Evolutionary conservation across 257 asterid genomes (phyloP).

Genomic region (Paraleonurus japonicus): DNA sequence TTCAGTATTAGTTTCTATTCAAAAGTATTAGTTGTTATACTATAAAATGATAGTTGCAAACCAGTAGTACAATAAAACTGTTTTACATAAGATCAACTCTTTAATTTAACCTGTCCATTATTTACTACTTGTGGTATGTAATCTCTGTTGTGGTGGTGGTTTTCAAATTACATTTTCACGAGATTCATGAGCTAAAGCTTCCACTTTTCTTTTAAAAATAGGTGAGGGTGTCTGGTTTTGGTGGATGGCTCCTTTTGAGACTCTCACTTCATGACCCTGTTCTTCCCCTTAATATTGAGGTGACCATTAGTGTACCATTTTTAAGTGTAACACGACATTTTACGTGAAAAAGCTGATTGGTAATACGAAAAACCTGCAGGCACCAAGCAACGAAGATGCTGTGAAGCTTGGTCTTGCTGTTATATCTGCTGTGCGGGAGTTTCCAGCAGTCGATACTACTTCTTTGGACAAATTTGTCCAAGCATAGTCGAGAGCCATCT

Average conservation of each 20-base stretch:
- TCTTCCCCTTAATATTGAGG: constrained; percentile 96
- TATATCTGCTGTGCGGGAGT: constrained; percentile 55
- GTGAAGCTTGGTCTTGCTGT: constrained; percentile 72
- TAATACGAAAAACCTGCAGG: constrained; percentile 38
- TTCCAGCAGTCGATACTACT: constrained; percentile 74
- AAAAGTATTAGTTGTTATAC: not conserved
- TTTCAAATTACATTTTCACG: not conserved
- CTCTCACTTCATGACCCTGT: constrained; percentile 99
- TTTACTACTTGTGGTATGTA: not conserved
- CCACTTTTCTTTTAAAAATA: constrained; percentile 30
- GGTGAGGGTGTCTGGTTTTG: constrained; percentile 91
- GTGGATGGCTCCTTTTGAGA: constrained; percentile 99
- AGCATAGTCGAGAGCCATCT: constrained; percentile 22
- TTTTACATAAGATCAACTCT: not conserved
- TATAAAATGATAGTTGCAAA: too few species aligned
- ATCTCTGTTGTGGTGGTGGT: not conserved
- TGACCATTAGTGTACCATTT: constrained; percentile 22
- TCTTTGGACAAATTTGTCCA: constrained; percentile 66
- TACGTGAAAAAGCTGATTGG: constrained; percentile 7
- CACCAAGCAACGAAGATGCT: constrained; percentile 73
- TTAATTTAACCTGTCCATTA: not conserved
- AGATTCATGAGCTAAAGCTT: constrained; percentile 7
- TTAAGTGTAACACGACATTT: not conserved
- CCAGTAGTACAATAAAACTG: too few species aligned
- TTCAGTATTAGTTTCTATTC: not conserved